Conservation (phyloP, 371 early-diverging fungal species). For the Mortierella sp. region DNA sequence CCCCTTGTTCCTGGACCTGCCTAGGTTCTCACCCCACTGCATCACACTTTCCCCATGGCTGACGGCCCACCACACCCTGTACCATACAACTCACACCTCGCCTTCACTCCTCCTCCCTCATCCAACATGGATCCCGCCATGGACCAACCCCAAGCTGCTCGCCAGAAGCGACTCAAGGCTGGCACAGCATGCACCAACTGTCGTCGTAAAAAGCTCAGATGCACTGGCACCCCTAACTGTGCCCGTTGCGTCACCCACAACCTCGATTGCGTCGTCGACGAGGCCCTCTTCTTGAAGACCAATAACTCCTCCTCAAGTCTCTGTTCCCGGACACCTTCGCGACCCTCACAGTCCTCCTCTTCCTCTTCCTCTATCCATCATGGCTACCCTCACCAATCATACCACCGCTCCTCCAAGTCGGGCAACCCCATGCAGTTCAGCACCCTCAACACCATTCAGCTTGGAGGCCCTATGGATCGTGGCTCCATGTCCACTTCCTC, state of each 20-base stretch:
- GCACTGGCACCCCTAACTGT: slow-evolving; percentile 50
- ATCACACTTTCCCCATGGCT: background rate
- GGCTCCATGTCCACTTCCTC: slow-evolving; percentile 38
- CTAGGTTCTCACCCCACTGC: background rate
- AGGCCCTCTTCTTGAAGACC: slow-evolving; percentile 50
- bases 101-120: background rate
- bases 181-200: slow-evolving; percentile 54
- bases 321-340: slow-evolving; percentile 9
- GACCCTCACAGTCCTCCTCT: slow-evolving; percentile 14
- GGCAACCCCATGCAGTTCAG: background rate
- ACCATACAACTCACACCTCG: background rate
- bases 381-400: slow-evolving; percentile 9
- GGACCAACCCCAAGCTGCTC: slow-evolving; percentile 27
- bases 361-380: background rate
- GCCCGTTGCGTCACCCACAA: slow-evolving; percentile 47
- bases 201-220: slow-evolving; percentile 50
- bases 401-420: slow-evolving; percentile 14
- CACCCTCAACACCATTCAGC: background rate
- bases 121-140: background rate
- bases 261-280: slow-evolving; percentile 50
- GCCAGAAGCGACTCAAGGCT: slow-evolving; percentile 52
- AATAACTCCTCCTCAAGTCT: slow-evolving; percentile 30
- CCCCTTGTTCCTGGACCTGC: background rate
- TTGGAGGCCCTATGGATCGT: background rate
- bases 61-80: background rate